Percentiles rank a stretch among this genome's conserved stretches.
Conservation (phyloP, 2,329 filamentous ascomycete genomes). For the Colletotrichum musicola region DNA sequence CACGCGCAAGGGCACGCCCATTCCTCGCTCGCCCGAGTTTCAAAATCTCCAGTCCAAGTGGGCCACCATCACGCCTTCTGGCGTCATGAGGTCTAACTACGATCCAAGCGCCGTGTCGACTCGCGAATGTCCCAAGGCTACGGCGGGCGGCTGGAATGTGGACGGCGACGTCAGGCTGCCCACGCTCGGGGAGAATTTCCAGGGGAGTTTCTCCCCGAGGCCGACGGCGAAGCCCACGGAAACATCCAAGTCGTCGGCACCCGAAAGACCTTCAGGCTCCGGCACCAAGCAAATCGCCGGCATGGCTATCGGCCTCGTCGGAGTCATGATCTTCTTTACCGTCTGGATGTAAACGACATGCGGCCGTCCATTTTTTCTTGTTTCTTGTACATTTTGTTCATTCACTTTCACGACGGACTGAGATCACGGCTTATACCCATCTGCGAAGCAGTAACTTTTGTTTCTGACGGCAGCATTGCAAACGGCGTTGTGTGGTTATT, state of each 20-base stretch:
- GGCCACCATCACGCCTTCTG: conserved; percentile 77
- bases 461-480: conserved; percentile 24
- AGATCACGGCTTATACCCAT: conserved; percentile 33
- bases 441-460: conserved; percentile 17
- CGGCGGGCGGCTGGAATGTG: conserved; percentile 77
- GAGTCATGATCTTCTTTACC: conserved; percentile 65
- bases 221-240: conserved; percentile 45
- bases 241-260: conserved; percentile 47
- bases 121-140: conserved; percentile 78
- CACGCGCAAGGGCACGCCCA: conserved; percentile 78
- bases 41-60: conserved; percentile 81
- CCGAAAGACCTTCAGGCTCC: conserved; percentile 50
- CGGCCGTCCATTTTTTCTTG: conserved; percentile 11
- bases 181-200: conserved; percentile 69
- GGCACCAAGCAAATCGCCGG: conserved; percentile 62
- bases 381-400: conserved; percentile 29
- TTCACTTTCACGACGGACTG: conserved; percentile 24
- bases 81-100: conserved; percentile 76
- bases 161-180: conserved; percentile 78
- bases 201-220: conserved; percentile 42
- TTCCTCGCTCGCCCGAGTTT: conserved; percentile 81
- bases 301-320: conserved; percentile 62
- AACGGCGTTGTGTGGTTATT: conserved; percentile 18
- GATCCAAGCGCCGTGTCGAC: conserved; percentile 70
- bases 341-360: conserved; percentile 57